Evolutionary conservation across 2,329 filamentous ascomycete species (phyloP).

Genomic region (Venturia asperata): DNA sequence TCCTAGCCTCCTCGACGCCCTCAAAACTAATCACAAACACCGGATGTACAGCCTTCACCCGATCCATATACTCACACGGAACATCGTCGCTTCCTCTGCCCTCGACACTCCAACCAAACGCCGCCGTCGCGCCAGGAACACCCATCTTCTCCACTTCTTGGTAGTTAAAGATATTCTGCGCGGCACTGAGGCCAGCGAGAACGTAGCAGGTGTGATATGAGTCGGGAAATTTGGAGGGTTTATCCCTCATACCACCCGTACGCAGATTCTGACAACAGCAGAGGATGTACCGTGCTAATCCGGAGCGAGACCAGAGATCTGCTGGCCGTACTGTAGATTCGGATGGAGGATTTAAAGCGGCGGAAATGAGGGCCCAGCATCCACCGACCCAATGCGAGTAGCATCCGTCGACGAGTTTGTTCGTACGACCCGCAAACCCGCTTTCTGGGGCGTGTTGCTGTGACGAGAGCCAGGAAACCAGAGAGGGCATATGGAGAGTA

Average conservation of each 20-base stretch:
- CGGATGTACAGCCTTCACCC: constrained; percentile 66
- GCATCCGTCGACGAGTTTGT: constrained; percentile 96
- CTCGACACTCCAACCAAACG: constrained; percentile 17
- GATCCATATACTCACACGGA: constrained; percentile 64
- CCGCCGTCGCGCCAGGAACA: constrained; percentile 17
- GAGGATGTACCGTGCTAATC: constrained; percentile 81
- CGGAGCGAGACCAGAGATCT: constrained; percentile 72
- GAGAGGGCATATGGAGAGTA: constrained; percentile 61
- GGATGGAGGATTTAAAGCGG: constrained; percentile 40
- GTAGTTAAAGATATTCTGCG: constrained; percentile 59
- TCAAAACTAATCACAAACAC: constrained; percentile 76
- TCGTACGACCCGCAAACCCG: constrained; percentile 87
- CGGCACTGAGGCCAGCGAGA: constrained; percentile 73
- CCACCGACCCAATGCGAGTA: constrained; percentile 97
- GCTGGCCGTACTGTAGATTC: constrained; percentile 23
- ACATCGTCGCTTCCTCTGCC: constrained; percentile 41
- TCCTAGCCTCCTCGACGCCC: constrained; percentile 56
- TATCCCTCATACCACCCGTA: constrained; percentile 81
- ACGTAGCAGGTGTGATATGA: constrained; percentile 93
- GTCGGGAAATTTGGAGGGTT: constrained; percentile 84
- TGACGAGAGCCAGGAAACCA: constrained; percentile 82
- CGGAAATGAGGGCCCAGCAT: constrained; percentile 88
- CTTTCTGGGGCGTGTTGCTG: constrained; percentile 88
- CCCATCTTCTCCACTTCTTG: constrained; percentile 22
- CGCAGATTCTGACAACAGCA: constrained; percentile 73